Conservation (phyloP, 2,329 filamentous ascomycete genomes). For the Paramyrothecium sp. region DNA sequence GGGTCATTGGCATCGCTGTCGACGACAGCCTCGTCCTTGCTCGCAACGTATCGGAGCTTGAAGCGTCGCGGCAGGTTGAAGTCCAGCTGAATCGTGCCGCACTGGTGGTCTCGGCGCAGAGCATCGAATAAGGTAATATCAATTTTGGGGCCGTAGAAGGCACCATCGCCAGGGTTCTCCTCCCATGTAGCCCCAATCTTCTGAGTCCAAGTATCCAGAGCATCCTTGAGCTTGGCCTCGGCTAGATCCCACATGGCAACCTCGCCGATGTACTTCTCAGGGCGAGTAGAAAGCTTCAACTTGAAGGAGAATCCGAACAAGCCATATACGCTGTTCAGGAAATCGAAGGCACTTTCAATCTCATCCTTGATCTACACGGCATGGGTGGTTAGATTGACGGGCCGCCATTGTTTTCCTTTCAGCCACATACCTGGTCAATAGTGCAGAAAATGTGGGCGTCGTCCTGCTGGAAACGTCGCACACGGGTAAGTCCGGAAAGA, state of each 20-base stretch:
- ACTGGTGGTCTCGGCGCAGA: conserved; percentile 62
- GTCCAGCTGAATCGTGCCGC: conserved; percentile 86
- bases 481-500: conserved; percentile 84
- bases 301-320: conserved; percentile 72
- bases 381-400: conserved; percentile 5
- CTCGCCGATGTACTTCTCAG: conserved; percentile 85
- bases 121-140: conserved; percentile 94
- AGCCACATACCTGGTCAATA: conserved; percentile 29
- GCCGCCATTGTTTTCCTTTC: not conserved
- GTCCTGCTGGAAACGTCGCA: conserved; percentile 93
- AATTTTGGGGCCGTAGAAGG: conserved; percentile 98
- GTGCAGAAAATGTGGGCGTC: conserved; percentile 93
- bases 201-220: conserved; percentile 73
- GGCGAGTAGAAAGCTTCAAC: conserved; percentile 87
- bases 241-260: conserved; percentile 86
- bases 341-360: conserved; percentile 83
- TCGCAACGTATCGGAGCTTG: conserved; percentile 49
- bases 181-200: conserved; percentile 71
- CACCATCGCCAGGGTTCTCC: conserved; percentile 90
- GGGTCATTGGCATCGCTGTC: conserved; percentile 42
- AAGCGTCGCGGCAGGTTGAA: conserved; percentile 66
- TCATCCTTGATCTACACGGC: conserved; percentile 32
- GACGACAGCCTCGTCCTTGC: conserved; percentile 40
- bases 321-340: conserved; percentile 71
- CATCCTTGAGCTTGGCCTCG: conserved; percentile 75